Evolutionary conservation across 2,329 filamentous ascomycete species (phyloP).

Genomic region (Elsinoe batatas): DNA sequence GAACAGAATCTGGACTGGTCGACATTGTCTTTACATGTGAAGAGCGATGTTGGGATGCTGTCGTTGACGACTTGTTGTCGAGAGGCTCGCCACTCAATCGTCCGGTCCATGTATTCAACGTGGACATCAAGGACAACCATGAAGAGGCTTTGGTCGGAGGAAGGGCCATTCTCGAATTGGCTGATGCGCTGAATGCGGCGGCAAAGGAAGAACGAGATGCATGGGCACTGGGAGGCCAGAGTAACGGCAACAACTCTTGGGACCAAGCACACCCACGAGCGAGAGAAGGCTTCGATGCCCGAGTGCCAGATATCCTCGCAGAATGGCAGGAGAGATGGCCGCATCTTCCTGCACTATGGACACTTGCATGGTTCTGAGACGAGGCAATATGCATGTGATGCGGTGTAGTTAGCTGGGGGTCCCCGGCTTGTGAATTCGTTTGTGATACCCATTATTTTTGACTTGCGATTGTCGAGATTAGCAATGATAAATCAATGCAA

Average conservation of each 20-base stretch:
- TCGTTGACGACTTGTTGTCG: constrained; percentile 83
- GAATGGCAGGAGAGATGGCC: constrained; percentile 95
- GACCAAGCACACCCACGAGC: constrained; percentile 60
- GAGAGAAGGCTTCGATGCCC: constrained; percentile 76
- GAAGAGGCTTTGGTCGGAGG: constrained; percentile 90
- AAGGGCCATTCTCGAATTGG: constrained; percentile 82
- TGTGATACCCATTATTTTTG: constrained; percentile 4
- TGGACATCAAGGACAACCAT: constrained; percentile 97
- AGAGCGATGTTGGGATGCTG: constrained; percentile 95
- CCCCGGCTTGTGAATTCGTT: background rate
- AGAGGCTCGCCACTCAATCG: constrained; percentile 79
- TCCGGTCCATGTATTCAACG: constrained; percentile 94
- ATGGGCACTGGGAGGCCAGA: constrained; percentile 53
- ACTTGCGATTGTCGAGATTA: background rate
- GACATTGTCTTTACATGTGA: constrained; percentile 96
- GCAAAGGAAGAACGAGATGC: constrained; percentile 67
- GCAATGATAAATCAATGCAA: no score
- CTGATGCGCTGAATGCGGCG: constrained; percentile 69
- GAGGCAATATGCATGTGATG: constrained; percentile 7
- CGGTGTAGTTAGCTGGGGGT: background rate
- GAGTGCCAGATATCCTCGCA: constrained; percentile 81
- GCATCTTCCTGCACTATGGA: constrained; percentile 84
- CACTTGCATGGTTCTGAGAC: constrained; percentile 69
- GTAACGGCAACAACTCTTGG: constrained; percentile 46
- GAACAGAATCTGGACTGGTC: constrained; percentile 79